phyloP scores from a whole-genome alignment of 257 asterid genomes.

The Osmanthus fragrans region DNA sequence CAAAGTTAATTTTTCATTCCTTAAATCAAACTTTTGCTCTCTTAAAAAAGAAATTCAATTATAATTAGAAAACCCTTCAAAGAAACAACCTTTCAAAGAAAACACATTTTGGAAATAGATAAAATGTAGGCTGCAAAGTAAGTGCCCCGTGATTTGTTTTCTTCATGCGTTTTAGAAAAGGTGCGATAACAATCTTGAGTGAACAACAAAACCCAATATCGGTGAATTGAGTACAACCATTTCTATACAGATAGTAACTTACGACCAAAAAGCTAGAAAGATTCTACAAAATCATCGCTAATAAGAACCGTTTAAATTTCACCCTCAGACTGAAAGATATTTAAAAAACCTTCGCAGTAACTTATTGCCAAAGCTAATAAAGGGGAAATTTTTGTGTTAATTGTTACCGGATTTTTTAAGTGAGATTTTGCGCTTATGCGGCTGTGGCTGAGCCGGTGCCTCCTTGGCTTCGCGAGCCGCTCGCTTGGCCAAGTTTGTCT shows the following conservation, averaged over 20 bases:
- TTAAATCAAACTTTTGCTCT: background rate
- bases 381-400: background rate
- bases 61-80: background rate
- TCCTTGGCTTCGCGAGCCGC: constrained; percentile 98
- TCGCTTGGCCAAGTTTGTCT: constrained; percentile 96
- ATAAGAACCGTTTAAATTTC: background rate
- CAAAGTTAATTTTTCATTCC: background rate
- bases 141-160: too few relatives aligned
- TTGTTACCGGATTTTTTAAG: constrained; percentile 67
- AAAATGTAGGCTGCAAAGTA: too few relatives aligned
- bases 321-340: background rate
- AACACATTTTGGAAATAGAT: background rate
- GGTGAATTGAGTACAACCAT: background rate
- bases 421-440: constrained; percentile 79
- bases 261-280: background rate
- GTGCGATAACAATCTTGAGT: background rate
- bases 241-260: background rate
- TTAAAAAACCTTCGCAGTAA: background rate
- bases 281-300: background rate
- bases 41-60: background rate
- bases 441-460: constrained; percentile 98
- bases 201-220: background rate
- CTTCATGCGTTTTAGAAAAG: too few relatives aligned
- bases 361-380: background rate
- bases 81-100: background rate